Percentiles rank a stretch among this genome's conserved stretches.
These are phyloP conservation scores for Mucor sp. DNA, from an alignment of 371 early-diverging fungal genomes.

Conservation along the genomic window DNA sequence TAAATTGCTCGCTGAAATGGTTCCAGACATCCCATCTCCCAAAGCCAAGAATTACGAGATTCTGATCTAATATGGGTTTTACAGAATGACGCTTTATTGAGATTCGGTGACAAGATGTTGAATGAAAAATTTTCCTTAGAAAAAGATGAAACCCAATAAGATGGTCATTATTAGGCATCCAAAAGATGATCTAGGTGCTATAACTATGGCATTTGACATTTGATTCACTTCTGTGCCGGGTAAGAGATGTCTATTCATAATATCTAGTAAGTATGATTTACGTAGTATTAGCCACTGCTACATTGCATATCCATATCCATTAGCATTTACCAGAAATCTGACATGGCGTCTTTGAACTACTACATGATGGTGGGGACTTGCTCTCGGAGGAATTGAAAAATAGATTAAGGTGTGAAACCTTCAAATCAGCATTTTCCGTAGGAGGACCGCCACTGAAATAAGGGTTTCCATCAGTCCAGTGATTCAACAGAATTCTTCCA, in stretches of 20 bases:
- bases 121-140: not conserved
- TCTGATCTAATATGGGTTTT: not conserved
- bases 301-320: not conserved
- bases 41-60: not conserved
- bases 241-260: slow-evolving; percentile 21
- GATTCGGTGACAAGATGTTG: not conserved
- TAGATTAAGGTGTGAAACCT: slow-evolving; percentile 36
- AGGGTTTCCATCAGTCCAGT: slow-evolving; percentile 54
- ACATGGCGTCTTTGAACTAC: slow-evolving; percentile 20
- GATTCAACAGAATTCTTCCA: slow-evolving; percentile 41
- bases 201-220: not conserved
- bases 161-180: not conserved
- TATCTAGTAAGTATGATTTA: slow-evolving; percentile 13
- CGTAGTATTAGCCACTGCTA: not conserved
- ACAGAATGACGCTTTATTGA: not conserved
- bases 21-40: not conserved
- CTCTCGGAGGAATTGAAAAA: slow-evolving; percentile 45
- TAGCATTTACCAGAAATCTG: slow-evolving; percentile 21
- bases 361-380: not conserved
- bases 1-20: not conserved
- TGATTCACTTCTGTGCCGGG: slow-evolving; percentile 9
- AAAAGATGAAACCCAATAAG: not conserved
- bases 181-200: not conserved
- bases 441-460: slow-evolving; percentile 40
- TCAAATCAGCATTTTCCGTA: slow-evolving; percentile 22